Base-by-base conservation (phyloP, 306 rosid species). In the Citrullus amarus region DNA sequence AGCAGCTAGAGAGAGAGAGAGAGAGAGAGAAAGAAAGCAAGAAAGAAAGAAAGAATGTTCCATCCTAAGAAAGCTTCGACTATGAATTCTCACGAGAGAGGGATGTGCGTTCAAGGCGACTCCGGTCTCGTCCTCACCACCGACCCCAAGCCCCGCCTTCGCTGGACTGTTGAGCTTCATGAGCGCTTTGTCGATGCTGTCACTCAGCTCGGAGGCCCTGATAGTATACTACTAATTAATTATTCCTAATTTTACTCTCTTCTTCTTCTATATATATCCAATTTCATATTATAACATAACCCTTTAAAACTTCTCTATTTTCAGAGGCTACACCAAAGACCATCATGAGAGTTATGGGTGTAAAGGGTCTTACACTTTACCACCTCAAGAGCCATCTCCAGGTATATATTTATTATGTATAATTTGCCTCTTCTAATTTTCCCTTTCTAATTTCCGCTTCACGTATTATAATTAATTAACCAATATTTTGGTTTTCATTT, bases 311-410 rank as follows among this genome's bases (percentile, higher is more conserved):
- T 53, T 15, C n/a, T 54, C 14, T 38, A 28, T 41, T 30, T 39
- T 71, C 89, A 95, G 99, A 95, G 90, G 99, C 99, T 2, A 95
- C 99, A 32, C 99, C 99, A 3, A 95, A 95, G 82, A 92, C 98
- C 65, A 95, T 95, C 85, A 95, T 95, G 99, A 91, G 99, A 85
- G 99, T 92, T 66, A 95, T 95, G 99, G 97, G 97, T 79, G 99
- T 95, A 82, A 95, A 95, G 88, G 99, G 99, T 82, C 97, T 95
- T 20, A 95, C 99, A 74, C 97, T 95, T 86, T 95, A 95, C 93
- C 99, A 95, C 88, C 96, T 95, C 83, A 95, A 95, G 93, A 95
- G 99, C 88, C 99, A 95, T 50, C 99, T 95, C 66, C 99, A 95
- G 97, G 99, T 95, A 77, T 55, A 16, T 15, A 15, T 43, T 0